phyloP scores from a whole-genome alignment of 495 filamentous ascomycete species.

The Hyaloscypha variabilis region DNA sequence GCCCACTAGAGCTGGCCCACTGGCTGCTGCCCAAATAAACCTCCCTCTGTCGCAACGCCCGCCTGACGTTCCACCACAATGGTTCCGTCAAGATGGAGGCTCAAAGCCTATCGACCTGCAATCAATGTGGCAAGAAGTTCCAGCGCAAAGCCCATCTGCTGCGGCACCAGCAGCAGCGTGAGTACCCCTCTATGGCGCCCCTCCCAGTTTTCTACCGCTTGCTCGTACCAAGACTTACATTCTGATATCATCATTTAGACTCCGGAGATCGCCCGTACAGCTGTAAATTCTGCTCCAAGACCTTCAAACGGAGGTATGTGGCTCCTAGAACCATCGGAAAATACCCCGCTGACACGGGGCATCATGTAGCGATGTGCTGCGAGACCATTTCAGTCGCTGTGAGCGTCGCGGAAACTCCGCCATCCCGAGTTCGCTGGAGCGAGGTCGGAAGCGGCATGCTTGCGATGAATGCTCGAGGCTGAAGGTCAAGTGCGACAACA shows the following conservation, averaged over 20 bases:
- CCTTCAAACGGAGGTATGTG: conserved; percentile 34
- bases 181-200: conserved; percentile 7
- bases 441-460: conserved; percentile 32
- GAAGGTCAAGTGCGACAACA: conserved; percentile 35
- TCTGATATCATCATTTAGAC: conserved; percentile 24
- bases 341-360: conserved; percentile 13
- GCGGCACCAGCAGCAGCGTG: conserved; percentile 33
- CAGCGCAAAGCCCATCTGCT: conserved; percentile 33
- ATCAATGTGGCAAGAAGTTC: conserved; percentile 33
- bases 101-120: conserved; percentile 30
- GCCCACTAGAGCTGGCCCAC: background rate
- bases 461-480: conserved; percentile 34
- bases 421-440: conserved; percentile 30
- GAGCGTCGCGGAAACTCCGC: conserved; percentile 26
- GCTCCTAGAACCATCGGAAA: background rate
- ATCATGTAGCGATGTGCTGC: conserved; percentile 31
- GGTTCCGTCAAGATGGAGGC: conserved; percentile 25
- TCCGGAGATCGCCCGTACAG: conserved; percentile 28
- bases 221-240: background rate
- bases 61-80: conserved; percentile 23
- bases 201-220: background rate
- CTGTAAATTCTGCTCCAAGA: conserved; percentile 36
- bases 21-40: conserved; percentile 4
- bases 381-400: conserved; percentile 34
- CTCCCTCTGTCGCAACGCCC: conserved; percentile 11